Evolutionary conservation across 2,329 filamentous ascomycete genomes (phyloP), one percentile per base, ranked within the genome.

Genomic region (Dothiorella sarmentorum): DNA sequence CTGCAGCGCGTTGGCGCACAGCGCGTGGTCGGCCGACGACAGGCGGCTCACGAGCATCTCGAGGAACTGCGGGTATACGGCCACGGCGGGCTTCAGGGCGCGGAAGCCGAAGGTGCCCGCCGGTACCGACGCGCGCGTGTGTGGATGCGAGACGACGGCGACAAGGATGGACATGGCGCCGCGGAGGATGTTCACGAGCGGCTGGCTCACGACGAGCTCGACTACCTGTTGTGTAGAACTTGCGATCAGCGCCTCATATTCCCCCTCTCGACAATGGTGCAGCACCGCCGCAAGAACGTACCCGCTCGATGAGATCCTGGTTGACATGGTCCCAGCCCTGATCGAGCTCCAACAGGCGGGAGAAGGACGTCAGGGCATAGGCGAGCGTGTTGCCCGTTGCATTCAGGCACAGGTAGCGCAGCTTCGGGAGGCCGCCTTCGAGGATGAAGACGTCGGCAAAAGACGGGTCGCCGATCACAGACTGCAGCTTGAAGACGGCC

Each of bases 401-500:
- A 64, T 85, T 84, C 80, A 97, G 85, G 63, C 94, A 91, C 56
- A 97, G 81, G 59, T 89, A 86, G 56, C 91, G 85, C 67, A 99
- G 78, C 65, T 93, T 86, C 64, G 86, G 82, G 63, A 97, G 81
- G 3, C 94, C 94, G 59, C 91, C 91, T 51, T 91, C 89, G 53
- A 88, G 86, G 62, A 97, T 96, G 77, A 99, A 99, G 66, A 95
- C 86, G 73, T 97, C 94, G 68, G 94, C 94, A 73, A 97, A 97
- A 52, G 91, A 89, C 24, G 93, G 93, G 75, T 99, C 94, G 71
- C 92, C 93, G 75, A 99, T 96, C 62, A 90, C 91, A 63, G 85
- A 88, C 76, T 99, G 94, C 64, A 99, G 85, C 78, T 97, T 97
- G 83, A 99, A 99, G 61, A 95, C 94, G 61, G 94, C 94, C 90